Base-by-base conservation (phyloP, 768 basidiomycete genomes). In the Multifurca ochricompacta region DNA sequence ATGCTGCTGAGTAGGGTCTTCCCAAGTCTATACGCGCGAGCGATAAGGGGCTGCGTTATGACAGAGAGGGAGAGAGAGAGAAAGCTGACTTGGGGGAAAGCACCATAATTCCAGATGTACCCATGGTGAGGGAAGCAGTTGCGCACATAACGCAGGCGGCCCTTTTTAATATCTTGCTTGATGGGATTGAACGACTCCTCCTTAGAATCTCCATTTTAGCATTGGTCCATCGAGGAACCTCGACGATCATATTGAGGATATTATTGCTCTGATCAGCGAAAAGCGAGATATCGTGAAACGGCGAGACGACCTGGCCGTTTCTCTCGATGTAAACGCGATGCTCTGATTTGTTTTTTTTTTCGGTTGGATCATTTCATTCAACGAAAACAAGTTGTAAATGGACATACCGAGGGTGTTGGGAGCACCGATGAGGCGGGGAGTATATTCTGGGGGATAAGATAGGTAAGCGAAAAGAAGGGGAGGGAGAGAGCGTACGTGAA, bases 61-160 rank as follows among this genome's bases (percentile, higher is more conserved):
- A 19, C 32, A 28, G 27, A 16, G 35, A 13, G n/a, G 6, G 36
- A 6, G 25, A 8, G 30, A 14, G 23, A n/a, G 11, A 4, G 37
- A 9, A 66, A n/a, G n/a, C 81, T 44, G 52, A 86, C 92, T 82
- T 95, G 92, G 58, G 95, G 95, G 83, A 99, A 96, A 56, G 94
- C 93, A 65, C 95, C 95, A 67, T 99, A 99, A 80, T 99, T 99
- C 96, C 96, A 99, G 77, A 99, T 93, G 79, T 97, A 94, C 34
- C 96, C 95, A 69, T 98, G 94, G 77, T 99, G 96, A 63, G 96
- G 96, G 88, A 99, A 99, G 74, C 96, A 98, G 80, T 98, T 98
- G 74, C 96, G 87, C 63, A 99, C 96, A 72, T 79, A 98, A 65
- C 96, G 89, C 70, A 98, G 75, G 67, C 87, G 90, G 65, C 91